Conservation (phyloP, 1,284 basidiomycete genomes). For the Takashimella koratensis region DNA sequence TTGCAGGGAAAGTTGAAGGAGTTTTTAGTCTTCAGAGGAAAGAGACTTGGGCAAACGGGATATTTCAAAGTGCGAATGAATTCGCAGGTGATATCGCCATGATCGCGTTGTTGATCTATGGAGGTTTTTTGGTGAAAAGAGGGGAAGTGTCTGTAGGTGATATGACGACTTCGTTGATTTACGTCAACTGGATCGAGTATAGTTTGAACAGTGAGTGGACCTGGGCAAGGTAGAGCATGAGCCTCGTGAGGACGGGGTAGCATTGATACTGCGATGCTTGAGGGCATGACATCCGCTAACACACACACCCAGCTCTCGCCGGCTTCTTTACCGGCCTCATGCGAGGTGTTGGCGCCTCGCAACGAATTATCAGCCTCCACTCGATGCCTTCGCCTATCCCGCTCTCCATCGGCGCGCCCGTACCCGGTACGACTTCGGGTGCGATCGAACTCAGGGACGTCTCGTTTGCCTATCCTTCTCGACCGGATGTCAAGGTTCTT, state of each 20-base stretch:
- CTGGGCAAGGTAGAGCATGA: too few relatives aligned
- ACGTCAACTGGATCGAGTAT: conserved; percentile 50
- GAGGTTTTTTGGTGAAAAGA: conserved; percentile 40
- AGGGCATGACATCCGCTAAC: too few relatives aligned
- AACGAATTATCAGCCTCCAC: conserved; percentile 43
- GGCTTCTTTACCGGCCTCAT: conserved; percentile 48
- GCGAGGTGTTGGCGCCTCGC: conserved; percentile 48
- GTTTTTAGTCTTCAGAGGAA: conserved; percentile 45
- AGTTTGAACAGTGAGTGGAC: conserved; percentile 42
- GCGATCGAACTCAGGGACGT: conserved; percentile 73
- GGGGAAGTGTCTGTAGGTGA: conserved; percentile 46
- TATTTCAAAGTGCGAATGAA: conserved; percentile 45
- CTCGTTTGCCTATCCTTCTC: conserved; percentile 85
- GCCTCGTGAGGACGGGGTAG: too few relatives aligned
- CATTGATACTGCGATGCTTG: too few relatives aligned
- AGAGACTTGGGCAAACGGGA: conserved; percentile 46
- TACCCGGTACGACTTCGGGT: conserved; percentile 52
- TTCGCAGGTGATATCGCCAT: conserved; percentile 46
- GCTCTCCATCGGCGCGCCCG: conserved; percentile 33
- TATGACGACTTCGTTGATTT: conserved; percentile 47
- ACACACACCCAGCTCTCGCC: conserved; percentile 32
- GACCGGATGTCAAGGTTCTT: conserved; percentile 77
- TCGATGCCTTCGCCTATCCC: conserved; percentile 41
- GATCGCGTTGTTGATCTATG: conserved; percentile 46
- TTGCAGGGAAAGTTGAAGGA: conserved; percentile 36